Evolutionary conservation across 2,329 filamentous ascomycete species (phyloP), one percentile per base, ranked within the genome.

Genomic region (Venturia oleaginea): DNA sequence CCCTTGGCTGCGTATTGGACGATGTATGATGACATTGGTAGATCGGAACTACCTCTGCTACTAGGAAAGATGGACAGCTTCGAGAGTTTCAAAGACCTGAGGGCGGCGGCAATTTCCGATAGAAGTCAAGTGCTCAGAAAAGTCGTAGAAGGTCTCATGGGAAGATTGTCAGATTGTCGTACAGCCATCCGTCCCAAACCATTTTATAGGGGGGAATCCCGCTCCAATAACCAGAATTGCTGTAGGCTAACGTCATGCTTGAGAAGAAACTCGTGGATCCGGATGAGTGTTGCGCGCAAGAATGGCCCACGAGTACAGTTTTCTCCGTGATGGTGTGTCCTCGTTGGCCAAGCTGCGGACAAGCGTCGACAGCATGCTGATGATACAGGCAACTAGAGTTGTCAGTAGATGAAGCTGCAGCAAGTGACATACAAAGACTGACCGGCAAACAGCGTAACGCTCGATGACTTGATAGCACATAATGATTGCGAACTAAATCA

Each of bases 391-490:
- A 96, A 68, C 86, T 64, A 32, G 37, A 22, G 42, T 17, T 48
- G 34, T 63, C 15, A 63, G 48, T 55, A 42, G 5, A 24, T 46
- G 24, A 17, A 19, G 22, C 7, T 57, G 34, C 40, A 42, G 24
- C n/a, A 19, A 10, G 40, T 27, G 10, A 19, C 17, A 15, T 13
- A 22, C 7, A 19, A 17, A 22, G 4, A 19, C 40, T 63, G 8
- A 63, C 62, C 62, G 46, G 55, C 63, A 64, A 30, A 64, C 55
- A 64, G 91, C 87, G 80, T 92, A 96, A 66, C 90, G 83, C 76
- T 96, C 92, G 70, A 93, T 81, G 67, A 96, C 78, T 78, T 92
- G 90, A 72, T 91, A 92, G 73, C 92, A 96, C 92, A 96, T 96
- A 15, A 3, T 65, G 17, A 24, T 22, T 62, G 32, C 38, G 34